phyloP scores from a whole-genome alignment of 148 eudicot species.

The Beta vulgaris region DNA sequence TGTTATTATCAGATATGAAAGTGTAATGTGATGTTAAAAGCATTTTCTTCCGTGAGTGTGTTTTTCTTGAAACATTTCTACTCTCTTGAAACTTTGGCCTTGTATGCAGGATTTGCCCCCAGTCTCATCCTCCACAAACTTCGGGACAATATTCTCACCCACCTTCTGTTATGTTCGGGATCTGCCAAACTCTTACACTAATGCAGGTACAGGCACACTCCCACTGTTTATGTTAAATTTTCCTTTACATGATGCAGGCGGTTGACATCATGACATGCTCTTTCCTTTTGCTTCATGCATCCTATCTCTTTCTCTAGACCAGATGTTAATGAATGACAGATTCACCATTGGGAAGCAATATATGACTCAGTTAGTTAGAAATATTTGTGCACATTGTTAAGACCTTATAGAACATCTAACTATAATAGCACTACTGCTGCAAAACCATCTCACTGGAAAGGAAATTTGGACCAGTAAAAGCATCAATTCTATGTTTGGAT shows the following conservation, averaged over 20 bases:
- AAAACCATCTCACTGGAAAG: not conserved
- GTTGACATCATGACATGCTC: not conserved
- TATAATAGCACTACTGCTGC: not conserved
- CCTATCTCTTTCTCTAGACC: not conserved
- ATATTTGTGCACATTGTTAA: not conserved
- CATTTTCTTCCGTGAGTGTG: not conserved
- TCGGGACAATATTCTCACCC: conserved; percentile 75
- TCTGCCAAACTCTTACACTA: conserved; percentile 22
- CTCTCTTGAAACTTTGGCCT: not conserved
- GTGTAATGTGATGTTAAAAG: not conserved
- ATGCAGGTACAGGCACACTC: conserved; percentile 46
- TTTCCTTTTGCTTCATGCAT: not conserved
- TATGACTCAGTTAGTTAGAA: not conserved
- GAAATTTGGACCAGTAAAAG: not conserved
- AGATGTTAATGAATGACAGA: not conserved
- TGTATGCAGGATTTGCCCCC: conserved; percentile 49
- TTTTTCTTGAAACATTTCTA: not conserved
- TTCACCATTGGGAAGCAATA: not conserved
- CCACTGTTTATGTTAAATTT: not conserved
- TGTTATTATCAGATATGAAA: not conserved
- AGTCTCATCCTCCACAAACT: conserved; percentile 45
- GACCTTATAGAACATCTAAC: not conserved
- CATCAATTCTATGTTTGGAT: no score
- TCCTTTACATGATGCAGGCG: not conserved
- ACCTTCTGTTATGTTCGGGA: conserved; percentile 30